Base-by-base conservation (phyloP, 352 stramenopile species). In the Globisporangium viniferum region DNA sequence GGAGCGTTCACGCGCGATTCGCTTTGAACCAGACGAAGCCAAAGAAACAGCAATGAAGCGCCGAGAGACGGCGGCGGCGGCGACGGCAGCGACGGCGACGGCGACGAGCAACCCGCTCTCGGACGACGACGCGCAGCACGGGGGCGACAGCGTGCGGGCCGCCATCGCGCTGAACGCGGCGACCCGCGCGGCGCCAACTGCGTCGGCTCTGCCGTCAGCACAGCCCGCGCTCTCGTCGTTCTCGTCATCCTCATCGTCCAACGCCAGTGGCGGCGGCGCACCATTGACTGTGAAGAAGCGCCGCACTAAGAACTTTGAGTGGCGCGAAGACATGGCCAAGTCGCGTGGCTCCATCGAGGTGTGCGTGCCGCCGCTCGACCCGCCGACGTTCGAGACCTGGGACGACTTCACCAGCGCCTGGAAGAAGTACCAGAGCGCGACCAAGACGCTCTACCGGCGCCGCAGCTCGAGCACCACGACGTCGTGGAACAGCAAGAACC, bases 271-370 rank as follows among this genome's bases (percentile, higher is more conserved):
- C 15, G 27, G n/a, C 53, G 5, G 46, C 59, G 8, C 64, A 33
- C 56, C 69, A 24, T 72, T 69, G 31, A 66, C 82, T 9, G 82
- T 93, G 12, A 92, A 94, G 78, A 94, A 92, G 67, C 80, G 86
- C 5, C 84, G 82, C 49, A 94, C 86, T 20, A 94, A 94, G 73
- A 91, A 94, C 75, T 94, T 81, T 68, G 83, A 91, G 64, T 75
- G 84, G 74, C 82, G 86, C 41, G 86, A 94, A 67, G 78, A 92
- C 57, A 76, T 91, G 78, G 72, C 79, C 39, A 85, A 84, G 56
- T 73, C 83, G 5, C 81, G 82, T 20, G 77, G 75, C 24, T 73
- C 64, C 2, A 68, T 86, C 31, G 66, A 77, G 9, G 75, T 89
- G 33, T 62, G 70, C 15, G 63, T 92, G 22, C 79, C 80, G 7